Evolutionary conservation across 805 yeast species (phyloP).

Genomic region (Nakazawaea wickerhamii): DNA sequence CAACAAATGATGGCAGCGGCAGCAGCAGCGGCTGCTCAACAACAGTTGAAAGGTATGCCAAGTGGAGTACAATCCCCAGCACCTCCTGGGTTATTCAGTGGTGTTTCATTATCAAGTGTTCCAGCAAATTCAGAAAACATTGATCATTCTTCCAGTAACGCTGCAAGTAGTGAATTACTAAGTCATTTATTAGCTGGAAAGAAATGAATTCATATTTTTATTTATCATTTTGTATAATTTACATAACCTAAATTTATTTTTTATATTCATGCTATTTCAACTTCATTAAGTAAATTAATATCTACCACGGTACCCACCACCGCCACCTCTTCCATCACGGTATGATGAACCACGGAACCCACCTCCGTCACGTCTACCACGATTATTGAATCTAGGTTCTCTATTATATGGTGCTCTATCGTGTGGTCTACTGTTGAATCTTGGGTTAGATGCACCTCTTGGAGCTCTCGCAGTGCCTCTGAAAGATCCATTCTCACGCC

Average conservation of each 20-base stretch:
- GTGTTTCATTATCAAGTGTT: constrained; percentile 13
- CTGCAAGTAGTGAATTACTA: constrained; percentile 57
- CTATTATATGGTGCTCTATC: constrained; percentile 4
- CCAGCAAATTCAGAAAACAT: constrained; percentile 13
- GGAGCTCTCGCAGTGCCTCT: background rate
- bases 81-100: constrained; percentile 62
- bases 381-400: background rate
- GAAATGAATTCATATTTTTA: constrained; percentile 22
- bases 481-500: constrained; percentile 1
- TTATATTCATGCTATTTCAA: no score
- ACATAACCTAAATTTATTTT: background rate
- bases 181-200: constrained; percentile 84
- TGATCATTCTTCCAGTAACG: constrained; percentile 8
- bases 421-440: constrained; percentile 2
- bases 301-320: constrained; percentile 3
- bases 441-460: background rate
- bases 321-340: constrained; percentile 2
- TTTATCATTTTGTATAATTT: background rate
- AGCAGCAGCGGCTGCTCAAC: constrained; percentile 15
- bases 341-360: background rate
- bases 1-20: constrained; percentile 20
- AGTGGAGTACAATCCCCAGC: constrained; percentile 53
- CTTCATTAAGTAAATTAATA: no score
- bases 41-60: constrained; percentile 15
- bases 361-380: constrained; percentile 2